Conservation (phyloP, 2,329 filamentous ascomycete genomes). For the Xenoacremonium recifei region DNA sequence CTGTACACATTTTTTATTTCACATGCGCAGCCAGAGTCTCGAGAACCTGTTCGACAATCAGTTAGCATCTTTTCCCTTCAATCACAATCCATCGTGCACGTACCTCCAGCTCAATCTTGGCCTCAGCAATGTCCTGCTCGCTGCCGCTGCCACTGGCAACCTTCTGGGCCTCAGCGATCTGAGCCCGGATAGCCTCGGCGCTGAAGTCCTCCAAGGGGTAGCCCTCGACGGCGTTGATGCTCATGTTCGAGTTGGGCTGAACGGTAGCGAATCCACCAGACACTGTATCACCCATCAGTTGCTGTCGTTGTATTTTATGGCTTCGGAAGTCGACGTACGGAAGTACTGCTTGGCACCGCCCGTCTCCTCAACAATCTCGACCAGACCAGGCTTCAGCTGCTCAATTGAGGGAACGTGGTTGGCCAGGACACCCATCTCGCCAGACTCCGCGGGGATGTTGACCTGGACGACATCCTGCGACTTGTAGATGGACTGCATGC, state of each 20-base stretch:
- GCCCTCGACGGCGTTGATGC: constrained; percentile 98
- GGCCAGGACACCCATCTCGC: constrained; percentile 98
- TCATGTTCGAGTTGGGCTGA: constrained; percentile 90
- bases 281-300: constrained; percentile 54
- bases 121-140: constrained; percentile 97
- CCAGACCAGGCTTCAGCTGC: constrained; percentile 94
- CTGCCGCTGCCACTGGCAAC: constrained; percentile 85
- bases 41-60: constrained; percentile 62
- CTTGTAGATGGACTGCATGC: constrained; percentile 67
- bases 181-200: constrained; percentile 80
- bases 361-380: constrained; percentile 93
- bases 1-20: constrained; percentile 69
- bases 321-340: constrained; percentile 62
- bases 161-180: constrained; percentile 95
- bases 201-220: constrained; percentile 96
- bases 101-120: constrained; percentile 98
- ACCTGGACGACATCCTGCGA: constrained; percentile 81
- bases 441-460: constrained; percentile 96
- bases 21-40: constrained; percentile 79
- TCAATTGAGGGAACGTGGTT: constrained; percentile 99
- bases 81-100: constrained; percentile 11
- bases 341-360: constrained; percentile 95
- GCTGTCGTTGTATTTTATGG: constrained; percentile 6
- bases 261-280: constrained; percentile 97
- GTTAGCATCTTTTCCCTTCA: constrained; percentile 15